Base-by-base conservation (phyloP, 2,329 filamentous ascomycete genomes). In the Clarireedia hainanense region DNA sequence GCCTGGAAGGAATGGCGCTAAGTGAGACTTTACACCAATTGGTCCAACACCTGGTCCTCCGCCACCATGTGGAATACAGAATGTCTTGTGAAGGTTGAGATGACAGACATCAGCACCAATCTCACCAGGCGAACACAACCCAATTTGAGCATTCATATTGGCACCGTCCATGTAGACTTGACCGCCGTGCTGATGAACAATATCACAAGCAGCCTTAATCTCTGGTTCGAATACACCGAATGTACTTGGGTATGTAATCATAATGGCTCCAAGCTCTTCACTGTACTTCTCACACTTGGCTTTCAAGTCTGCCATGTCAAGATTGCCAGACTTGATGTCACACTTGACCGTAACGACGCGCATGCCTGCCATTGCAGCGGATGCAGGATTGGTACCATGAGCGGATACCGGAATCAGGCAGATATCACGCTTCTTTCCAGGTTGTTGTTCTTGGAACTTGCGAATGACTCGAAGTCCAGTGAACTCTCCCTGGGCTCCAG, bases 121-220 rank as follows among this genome's bases (percentile, higher is more conserved):
- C 71, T 95, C 91, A 40, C 92, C 92, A 1, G 92, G 92, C 0
- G 90, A 95, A 76, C 90, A 96, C 10, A 97, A 80, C 12, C 92
- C 92, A 61, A 97, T 96, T 73, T 97, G 92, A 17, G 92, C 92
- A 69, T 96, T 97, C 90, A 96, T 94, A 76, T 97, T 97, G 62
- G 92, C 92, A 48, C 92, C 92, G 69, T 97, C 92, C 92, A 97
- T 96, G 77, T 96, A 97, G 15, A 97, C 92, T 69, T 95, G 89
- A 9, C 92, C 92, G 52, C 92, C 92, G 68, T 95, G 77, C 61
- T 87, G 73, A 74, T 97, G 92, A 17, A 97, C 90, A 30, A 95
- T 76, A 55, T 90, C 76, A 72, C 91, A 96, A 15, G 86, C 91
- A 68, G 88, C 82, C 75, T 91, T 94, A 70, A 96, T 83, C 61